phyloP scores from a whole-genome alignment of 768 basidiomycete species.

The Suillus subluteus region DNA sequence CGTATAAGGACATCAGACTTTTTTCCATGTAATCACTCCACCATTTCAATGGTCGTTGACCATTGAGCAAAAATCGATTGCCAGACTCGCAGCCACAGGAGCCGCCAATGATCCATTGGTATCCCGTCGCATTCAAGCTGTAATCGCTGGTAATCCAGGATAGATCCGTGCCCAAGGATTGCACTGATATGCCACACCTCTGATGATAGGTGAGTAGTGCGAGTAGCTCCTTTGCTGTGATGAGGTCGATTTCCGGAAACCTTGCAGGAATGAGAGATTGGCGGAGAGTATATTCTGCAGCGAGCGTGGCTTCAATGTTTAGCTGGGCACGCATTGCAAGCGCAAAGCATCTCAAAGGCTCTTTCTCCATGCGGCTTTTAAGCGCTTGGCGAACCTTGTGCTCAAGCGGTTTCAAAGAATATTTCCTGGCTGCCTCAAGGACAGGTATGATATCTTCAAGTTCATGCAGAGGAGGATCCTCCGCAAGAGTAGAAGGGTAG shows the following conservation, averaged over 20 bases:
- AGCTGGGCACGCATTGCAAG: slow-evolving; percentile 28
- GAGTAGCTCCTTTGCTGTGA: slow-evolving; percentile 25
- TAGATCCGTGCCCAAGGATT: slow-evolving; percentile 6
- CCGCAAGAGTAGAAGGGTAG: slow-evolving; percentile 17
- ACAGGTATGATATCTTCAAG: slow-evolving; percentile 9
- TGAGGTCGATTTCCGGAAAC: slow-evolving; percentile 25
- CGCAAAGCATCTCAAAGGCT: slow-evolving; percentile 30
- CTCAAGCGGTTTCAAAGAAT: slow-evolving; percentile 11
- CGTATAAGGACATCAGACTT: slow-evolving; percentile 1
- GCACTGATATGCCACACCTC: slow-evolving; percentile 6
- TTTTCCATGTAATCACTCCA: slow-evolving; percentile 17
- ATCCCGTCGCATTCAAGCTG: not conserved
- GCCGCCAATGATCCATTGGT: slow-evolving; percentile 8
- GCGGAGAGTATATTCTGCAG: slow-evolving; percentile 27
- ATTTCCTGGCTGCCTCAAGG: slow-evolving; percentile 11
- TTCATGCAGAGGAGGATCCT: slow-evolving; percentile 12
- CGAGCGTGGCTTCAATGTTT: slow-evolving; percentile 22
- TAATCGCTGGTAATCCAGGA: slow-evolving; percentile 10
- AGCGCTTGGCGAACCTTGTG: slow-evolving; percentile 22
- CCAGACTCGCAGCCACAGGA: slow-evolving; percentile 5
- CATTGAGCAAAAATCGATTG: slow-evolving; percentile 1
- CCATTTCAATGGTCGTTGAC: slow-evolving; percentile 7
- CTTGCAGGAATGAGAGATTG: slow-evolving; percentile 22
- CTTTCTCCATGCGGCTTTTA: slow-evolving; percentile 15
- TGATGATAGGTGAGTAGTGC: slow-evolving; percentile 19